Percentiles rank a stretch among this genome's conserved stretches.
phyloP scores from a whole-genome alignment of 176 grass and related monocot genomes.

The Aegilops umbellulata region DNA sequence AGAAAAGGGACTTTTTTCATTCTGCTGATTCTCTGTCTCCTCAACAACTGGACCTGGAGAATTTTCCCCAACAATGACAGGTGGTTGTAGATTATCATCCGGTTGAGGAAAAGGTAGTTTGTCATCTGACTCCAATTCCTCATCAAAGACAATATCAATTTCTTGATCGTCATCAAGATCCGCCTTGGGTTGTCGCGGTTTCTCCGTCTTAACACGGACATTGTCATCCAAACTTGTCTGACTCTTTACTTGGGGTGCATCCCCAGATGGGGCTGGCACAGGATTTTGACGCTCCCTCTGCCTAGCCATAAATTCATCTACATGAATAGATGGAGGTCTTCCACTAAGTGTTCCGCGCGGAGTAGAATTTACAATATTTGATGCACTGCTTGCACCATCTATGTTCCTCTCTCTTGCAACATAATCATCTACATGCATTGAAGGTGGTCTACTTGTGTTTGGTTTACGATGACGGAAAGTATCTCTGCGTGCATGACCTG shows the following conservation, averaged over 20 bases:
- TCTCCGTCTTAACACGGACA: slow-evolving; percentile 50
- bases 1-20: slow-evolving; percentile 49
- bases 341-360: slow-evolving; percentile 67
- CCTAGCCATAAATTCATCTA: slow-evolving; percentile 98
- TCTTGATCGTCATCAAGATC: slow-evolving; percentile 88
- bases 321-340: slow-evolving; percentile 97
- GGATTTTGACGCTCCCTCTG: slow-evolving; percentile 83
- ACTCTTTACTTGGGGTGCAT: slow-evolving; percentile 57
- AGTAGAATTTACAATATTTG: slow-evolving; percentile 72
- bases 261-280: slow-evolving; percentile 43
- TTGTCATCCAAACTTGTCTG: slow-evolving; percentile 50
- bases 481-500: slow-evolving; percentile 80
- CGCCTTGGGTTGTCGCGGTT: slow-evolving; percentile 52
- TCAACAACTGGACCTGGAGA: slow-evolving; percentile 61
- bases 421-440: slow-evolving; percentile 99
- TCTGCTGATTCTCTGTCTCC: slow-evolving; percentile 52
- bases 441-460: slow-evolving; percentile 96
- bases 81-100: slow-evolving; percentile 74
- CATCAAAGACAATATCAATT: slow-evolving; percentile 91
- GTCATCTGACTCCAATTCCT: slow-evolving; percentile 89
- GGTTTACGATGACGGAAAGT: slow-evolving; percentile 95
- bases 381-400: slow-evolving; percentile 85
- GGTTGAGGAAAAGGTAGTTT: slow-evolving; percentile 86
- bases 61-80: slow-evolving; percentile 81
- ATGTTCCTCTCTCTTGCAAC: slow-evolving; percentile 98